Conservation (phyloP, 1,284 basidiomycete genomes). For the Apiotrichum domesticum region DNA sequence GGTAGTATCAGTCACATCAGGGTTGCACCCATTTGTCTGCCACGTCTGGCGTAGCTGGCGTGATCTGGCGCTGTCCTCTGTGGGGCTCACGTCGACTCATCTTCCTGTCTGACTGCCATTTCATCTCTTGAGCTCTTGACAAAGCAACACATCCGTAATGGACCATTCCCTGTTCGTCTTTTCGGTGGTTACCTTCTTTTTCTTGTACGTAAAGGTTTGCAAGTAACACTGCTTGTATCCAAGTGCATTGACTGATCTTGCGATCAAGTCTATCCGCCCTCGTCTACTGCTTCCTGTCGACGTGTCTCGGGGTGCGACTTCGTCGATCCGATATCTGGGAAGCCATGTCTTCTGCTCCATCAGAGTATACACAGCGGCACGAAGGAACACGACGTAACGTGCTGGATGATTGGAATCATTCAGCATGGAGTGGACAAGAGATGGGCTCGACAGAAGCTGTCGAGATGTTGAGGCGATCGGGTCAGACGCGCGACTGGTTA, state of each 20-base stretch:
- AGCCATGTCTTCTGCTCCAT: conserved; percentile 22
- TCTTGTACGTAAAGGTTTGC: conserved; percentile 22
- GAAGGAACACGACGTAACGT: no score
- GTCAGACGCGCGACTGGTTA: background rate
- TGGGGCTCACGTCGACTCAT: no score
- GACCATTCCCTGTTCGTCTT: conserved; percentile 38
- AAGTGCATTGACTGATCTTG: background rate
- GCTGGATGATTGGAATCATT: background rate
- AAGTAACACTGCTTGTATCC: no score
- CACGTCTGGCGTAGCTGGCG: no score
- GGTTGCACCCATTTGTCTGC: no score
- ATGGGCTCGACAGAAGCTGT: background rate
- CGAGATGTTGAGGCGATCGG: background rate
- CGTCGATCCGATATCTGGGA: conserved; percentile 35
- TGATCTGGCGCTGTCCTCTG: no score
- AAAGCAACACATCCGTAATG: conserved; percentile 16
- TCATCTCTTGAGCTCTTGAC: background rate
- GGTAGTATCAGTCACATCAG: no score
- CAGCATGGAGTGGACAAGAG: background rate
- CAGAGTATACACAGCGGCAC: background rate
- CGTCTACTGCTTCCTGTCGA: conserved; percentile 44
- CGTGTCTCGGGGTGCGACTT: conserved; percentile 37
- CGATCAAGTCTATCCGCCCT: conserved; percentile 28
- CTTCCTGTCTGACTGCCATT: no score
- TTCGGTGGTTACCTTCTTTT: conserved; percentile 26